Percentiles rank a stretch among this genome's conserved stretches.
Conservation (phyloP, 1,284 basidiomycete genomes). For the Leccinum glutinopallens region DNA sequence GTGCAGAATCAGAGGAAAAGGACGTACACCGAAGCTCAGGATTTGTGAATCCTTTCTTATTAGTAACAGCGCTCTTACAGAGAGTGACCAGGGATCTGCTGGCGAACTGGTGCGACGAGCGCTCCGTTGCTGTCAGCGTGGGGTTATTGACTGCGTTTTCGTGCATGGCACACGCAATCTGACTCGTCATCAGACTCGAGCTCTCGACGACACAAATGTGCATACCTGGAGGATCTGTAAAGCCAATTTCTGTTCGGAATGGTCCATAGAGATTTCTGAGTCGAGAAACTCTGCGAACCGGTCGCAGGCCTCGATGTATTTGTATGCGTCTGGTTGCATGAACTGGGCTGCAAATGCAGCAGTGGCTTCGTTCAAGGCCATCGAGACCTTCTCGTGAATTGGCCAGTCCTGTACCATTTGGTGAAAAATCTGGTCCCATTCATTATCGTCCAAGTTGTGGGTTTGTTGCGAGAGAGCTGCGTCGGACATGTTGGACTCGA, state of each 20-base stretch:
- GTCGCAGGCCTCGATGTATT: slow-evolving; percentile 18
- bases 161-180: slow-evolving; percentile 30
- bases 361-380: slow-evolving; percentile 15
- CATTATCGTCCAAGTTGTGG: background rate
- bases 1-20: background rate
- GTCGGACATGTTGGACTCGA: slow-evolving; percentile 15
- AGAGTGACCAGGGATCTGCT: slow-evolving; percentile 15
- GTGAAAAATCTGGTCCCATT: slow-evolving; percentile 10
- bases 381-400: slow-evolving; percentile 8
- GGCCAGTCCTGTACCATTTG: background rate
- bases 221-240: slow-evolving; percentile 27
- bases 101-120: slow-evolving; percentile 16
- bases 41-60: background rate
- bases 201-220: background rate
- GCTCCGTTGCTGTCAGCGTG: slow-evolving; percentile 15
- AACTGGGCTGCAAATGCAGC: slow-evolving; percentile 21
- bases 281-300: slow-evolving; percentile 21
- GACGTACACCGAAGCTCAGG: slow-evolving; percentile 23
- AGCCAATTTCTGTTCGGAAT: slow-evolving; percentile 22
- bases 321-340: slow-evolving; percentile 16
- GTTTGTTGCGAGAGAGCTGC: background rate
- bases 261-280: background rate
- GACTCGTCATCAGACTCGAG: slow-evolving; percentile 6
- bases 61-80: slow-evolving; percentile 11
- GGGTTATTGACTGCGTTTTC: slow-evolving; percentile 26